Evolutionary conservation across 345 rosid species (phyloP), one percentile per base, ranked within the genome.

Genomic region (Salix purpurea): DNA sequence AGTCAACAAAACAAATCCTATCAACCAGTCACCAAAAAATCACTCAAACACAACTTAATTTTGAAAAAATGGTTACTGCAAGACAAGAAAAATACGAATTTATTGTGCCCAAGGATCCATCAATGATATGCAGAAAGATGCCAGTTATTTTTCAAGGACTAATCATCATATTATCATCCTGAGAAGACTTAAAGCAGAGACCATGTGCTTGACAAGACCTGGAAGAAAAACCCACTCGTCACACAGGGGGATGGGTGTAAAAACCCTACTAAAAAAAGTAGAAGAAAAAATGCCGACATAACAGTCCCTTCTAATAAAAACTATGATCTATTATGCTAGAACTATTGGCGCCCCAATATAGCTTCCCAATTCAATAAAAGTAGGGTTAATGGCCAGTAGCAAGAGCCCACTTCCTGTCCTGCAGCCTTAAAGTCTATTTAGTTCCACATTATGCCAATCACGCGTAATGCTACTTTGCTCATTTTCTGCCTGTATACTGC

Each of bases 131-230:
- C 36, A 52, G 36, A 32, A 67, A 64, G 75, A 78, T 52, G 76
- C 69, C 48, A 74, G 40, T 46, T 71, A 30, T 34, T 46, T 23
- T 24, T 75, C 66, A 73, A 74, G 76, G 62, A 64, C 67, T 6
- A 73, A 75, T 70, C 30, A 42, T 74, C 60, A 62, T 75, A 72
- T 60, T 78, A 76, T 68, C 75, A 74, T 67, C 78, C 67, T 65
- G 74, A 76, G 75, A 80, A 71, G 85, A 83, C 77, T 65, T 76
- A 72, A 80, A 79, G 82, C 74, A 77, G 32, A 56, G 68, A 48
- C 76, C 85, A 74, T 61, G 84, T 78, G 84, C 75, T 74, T 65
- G 77, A 73, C 78, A 84, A 78, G 87, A 80, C 82, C 58, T 13
- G 58, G 61, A 79, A 79, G 76, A 62, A 82, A 73, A 77, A 73